Conservation (phyloP, 495 filamentous ascomycete species). For the Tuber aestivum region DNA sequence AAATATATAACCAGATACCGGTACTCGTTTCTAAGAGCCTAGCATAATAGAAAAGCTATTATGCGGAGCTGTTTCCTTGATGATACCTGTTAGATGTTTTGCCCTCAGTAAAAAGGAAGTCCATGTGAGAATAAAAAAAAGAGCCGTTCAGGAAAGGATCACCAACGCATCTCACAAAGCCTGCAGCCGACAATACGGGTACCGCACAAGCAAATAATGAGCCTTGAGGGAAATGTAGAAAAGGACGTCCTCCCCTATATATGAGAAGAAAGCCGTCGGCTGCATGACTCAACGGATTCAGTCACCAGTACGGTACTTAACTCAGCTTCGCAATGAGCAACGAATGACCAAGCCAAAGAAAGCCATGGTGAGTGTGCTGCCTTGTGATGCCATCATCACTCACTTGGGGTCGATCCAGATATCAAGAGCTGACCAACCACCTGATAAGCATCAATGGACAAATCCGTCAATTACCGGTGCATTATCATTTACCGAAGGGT, state of each 20-base stretch:
- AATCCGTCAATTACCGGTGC: not conserved
- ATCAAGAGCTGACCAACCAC: not conserved
- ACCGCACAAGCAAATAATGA: not conserved
- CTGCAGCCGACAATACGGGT: not conserved
- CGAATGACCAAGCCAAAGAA: not conserved
- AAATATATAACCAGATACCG: not conserved
- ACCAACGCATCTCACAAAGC: not conserved
- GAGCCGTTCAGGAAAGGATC: not conserved
- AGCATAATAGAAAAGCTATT: not conserved
- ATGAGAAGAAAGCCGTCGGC: not conserved
- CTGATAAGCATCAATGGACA: not conserved
- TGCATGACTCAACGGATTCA: not conserved
- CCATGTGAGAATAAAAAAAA: not conserved
- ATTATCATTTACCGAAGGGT: not conserved
- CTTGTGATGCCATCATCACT: not conserved
- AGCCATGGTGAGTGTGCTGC: not conserved
- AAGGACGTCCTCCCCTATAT: not conserved
- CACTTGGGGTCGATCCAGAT: not conserved
- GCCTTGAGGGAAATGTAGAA: not conserved
- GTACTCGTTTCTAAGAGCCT: not conserved
- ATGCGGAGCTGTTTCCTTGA: not conserved
- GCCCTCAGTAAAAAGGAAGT: not conserved
- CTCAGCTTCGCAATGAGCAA: slow-evolving; percentile 1
- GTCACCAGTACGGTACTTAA: not conserved
- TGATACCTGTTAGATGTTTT: not conserved